Evolutionary conservation across 2,329 filamentous ascomycete genomes (phyloP), one percentile per base, ranked within the genome.

Genomic region (Onygenales sp.): DNA sequence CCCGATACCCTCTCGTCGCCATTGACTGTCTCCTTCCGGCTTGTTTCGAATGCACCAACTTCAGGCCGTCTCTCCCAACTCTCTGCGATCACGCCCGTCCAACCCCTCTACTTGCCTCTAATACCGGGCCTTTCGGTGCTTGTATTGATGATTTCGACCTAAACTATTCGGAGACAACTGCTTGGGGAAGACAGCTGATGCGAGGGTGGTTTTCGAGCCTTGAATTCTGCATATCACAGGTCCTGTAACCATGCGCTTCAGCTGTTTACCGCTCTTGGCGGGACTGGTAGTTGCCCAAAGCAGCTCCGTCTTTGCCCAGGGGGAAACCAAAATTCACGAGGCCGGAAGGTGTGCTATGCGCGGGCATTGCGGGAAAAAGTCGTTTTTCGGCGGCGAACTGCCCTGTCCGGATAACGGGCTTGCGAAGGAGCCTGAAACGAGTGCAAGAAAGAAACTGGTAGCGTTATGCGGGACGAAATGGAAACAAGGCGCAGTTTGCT

Each of bases 401-500:
- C 93, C 93, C 3, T 98, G 93, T 67, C 84, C 91, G 11, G 92
- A 98, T 72, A 98, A 98, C 67, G 90, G 79, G 3, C 75, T 85
- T 37, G 93, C 93, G 37, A 76, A 84, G 58, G 79, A 86, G 36
- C 92, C 92, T 1, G 82, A 86, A 21, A 78, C 81, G 6, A 79
- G 82, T 53, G 77, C 88, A 55, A 83, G 90, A 57, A 77, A 86
- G 62, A 85, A 92, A 72, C 77, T 98, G 52, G 84, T 95, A 17
- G 81, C 84, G 17, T 78, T 98, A 17, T 98, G 93, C 66, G 93
- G 94, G 42, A 77, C 83, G 36, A 86, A 93, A 71, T 98, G 93
- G 93, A 81, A 78, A 54, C 77, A 87, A 44, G 86, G 87, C 0
- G 83, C 89, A 2, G 85, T 97, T 9, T 98, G 93, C 74, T 98